Evolutionary conservation across 345 rosid species (phyloP), one percentile per base, ranked within the genome.

Genomic region (Pistacia vera): DNA sequence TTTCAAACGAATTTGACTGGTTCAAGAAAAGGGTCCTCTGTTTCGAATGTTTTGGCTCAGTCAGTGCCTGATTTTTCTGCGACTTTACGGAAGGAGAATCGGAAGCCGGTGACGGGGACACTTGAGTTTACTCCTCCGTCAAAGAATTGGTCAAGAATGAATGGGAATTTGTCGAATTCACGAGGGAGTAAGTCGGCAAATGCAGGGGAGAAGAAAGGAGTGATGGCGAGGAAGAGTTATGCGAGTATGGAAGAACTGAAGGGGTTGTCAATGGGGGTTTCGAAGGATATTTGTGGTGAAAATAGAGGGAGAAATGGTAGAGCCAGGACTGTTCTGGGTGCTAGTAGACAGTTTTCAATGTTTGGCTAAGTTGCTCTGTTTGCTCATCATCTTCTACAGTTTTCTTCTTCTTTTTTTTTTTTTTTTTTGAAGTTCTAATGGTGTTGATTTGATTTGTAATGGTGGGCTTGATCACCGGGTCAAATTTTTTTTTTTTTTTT

Each of bases 31-130:
- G 86, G 86, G 71, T 55, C 78, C 46, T 54, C 81, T 38, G 73
- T 70, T 60, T 46, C 76, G 61, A 83, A 92, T 58, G 72, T 85
- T 8, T 78, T 93, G 87, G 89, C 89, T 12, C 96, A 92, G 61
- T 93, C 99, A n/a, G 93, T 95, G 73, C 97, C 97, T 36, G 92
- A 95, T 80, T 93, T n/a, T 85, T 86, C 93, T 3, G 74, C 92
- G 1, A 71, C 86, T 62, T n/a, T 93, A 79, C 84, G 91, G 14
- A 95, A 95, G 71, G 98, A 95, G 79, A 95, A 92, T 63, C 80
- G 95, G 46, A 88, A 85, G 64, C 99, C 97, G 55, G n/a, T 59
- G 51, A 58, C 57, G 16, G 63, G 72, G 9, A 30, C 70, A 57
- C 69, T 79, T 28, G 90, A 88, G 41, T 57, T 85, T n/a, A 87